These are phyloP conservation scores for Rhodotorula mucilaginosa DNA, from an alignment of 1,284 basidiomycete genomes.

Conservation along the genomic window DNA sequence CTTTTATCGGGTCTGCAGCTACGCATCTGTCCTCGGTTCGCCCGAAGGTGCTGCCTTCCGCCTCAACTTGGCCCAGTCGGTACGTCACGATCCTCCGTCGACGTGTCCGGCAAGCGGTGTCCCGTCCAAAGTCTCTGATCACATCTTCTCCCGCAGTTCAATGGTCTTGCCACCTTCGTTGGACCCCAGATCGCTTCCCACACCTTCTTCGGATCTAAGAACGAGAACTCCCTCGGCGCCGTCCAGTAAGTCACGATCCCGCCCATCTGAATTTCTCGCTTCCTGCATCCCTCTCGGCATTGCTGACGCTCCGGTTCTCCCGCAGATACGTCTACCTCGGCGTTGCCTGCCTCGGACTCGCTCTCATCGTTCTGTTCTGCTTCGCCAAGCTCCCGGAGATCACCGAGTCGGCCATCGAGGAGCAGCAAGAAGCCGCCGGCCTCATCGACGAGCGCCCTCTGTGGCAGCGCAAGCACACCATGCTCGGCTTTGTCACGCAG, in stretches of 20 bases:
- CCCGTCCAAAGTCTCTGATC: slow-evolving; percentile 45
- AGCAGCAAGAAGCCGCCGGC: slow-evolving; percentile 50
- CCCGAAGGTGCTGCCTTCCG: slow-evolving; percentile 71
- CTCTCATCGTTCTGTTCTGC: slow-evolving; percentile 68
- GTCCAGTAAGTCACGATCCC: slow-evolving; percentile 57
- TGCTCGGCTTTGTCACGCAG: slow-evolving; percentile 71
- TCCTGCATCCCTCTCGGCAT: neutral
- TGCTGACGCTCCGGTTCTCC: neutral
- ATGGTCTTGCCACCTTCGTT: slow-evolving; percentile 72
- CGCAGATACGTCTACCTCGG: slow-evolving; percentile 69
- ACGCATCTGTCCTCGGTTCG: slow-evolving; percentile 65
- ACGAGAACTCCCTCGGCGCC: slow-evolving; percentile 49
- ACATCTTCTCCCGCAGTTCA: neutral
- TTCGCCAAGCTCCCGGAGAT: slow-evolving; percentile 74
- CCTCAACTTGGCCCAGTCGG: slow-evolving; percentile 76
- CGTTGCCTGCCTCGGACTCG: slow-evolving; percentile 62
- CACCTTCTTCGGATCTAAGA: slow-evolving; percentile 49
- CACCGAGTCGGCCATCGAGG: slow-evolving; percentile 54
- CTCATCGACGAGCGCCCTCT: slow-evolving; percentile 60
- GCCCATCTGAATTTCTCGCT: neutral
- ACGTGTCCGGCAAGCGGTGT: neutral
- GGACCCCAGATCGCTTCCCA: slow-evolving; percentile 73
- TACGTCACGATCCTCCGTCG: slow-evolving; percentile 49
- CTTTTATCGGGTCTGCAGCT: slow-evolving; percentile 45
- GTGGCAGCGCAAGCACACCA: slow-evolving; percentile 67